Base-by-base conservation (phyloP, 257 asterid species). In the Ehretia macrophylla region DNA sequence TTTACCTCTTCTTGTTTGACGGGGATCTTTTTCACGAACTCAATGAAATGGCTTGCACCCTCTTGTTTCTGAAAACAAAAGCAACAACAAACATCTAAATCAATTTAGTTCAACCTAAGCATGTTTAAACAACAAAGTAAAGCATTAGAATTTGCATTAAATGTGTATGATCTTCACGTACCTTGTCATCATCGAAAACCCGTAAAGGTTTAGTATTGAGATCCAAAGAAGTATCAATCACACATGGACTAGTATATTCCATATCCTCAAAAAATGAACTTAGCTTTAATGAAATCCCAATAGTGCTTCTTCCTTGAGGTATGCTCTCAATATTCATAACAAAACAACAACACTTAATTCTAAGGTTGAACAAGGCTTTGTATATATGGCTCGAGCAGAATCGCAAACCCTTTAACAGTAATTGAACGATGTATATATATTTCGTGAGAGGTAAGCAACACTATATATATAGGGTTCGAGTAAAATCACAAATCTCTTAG, bases 221-320 rank as follows among this genome's bases (percentile, higher is more conserved):
- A 82, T 84, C 85, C 71, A 89, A 61, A 3, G 97, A 89, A 65
- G 89, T 80, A 68, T 86, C 83, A 54, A 86, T 56, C 69, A 86
- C 64, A 42, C 47, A 3, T 42, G 47, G 16, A 27, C 81, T 77
- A 11, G 84, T 74, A 79, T 78, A 84, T 46, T 89, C 94, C 97
- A 89, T 89, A 58, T 18, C 35, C 42, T 11, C 47, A 10, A 11
- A 11, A 4, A 42, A 42, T 14, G 47, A 10, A 10, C 47, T 42
- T 42, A 42, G 47, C 47, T 42, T 42, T 42, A 42, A 10, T 10
- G 47, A 42, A 42, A 42, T 42, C 47, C 47, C 47, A 42, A 11
- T 10, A 3, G 11, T 42, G 47, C 47, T 14, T 42, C 16, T 42
- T 42, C 11, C 47, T 42, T 42, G 5, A 42, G 11, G 3, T 42